phyloP scores from a whole-genome alignment of 306 rosid species.

The Glycine soja region DNA sequence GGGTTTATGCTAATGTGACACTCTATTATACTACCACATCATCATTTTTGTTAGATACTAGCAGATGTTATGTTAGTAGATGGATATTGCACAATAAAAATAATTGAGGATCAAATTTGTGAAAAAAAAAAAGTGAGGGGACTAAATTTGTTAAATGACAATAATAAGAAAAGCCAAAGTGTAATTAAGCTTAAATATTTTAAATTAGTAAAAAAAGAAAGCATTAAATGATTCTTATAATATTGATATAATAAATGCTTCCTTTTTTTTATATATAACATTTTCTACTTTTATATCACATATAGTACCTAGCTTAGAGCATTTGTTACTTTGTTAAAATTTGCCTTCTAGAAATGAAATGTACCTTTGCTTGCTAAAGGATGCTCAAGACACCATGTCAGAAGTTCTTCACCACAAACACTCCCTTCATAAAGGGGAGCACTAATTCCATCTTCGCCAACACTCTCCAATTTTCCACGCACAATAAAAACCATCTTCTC shows the following conservation, averaged over 20 bases:
- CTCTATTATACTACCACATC: too few species aligned
- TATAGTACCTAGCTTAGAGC: background rate
- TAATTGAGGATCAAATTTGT: background rate
- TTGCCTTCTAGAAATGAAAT: background rate
- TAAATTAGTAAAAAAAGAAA: background rate
- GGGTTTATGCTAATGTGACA: too few species aligned
- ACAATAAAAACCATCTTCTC: conserved; percentile 92
- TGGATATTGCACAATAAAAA: too few species aligned
- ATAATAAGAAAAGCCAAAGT: background rate
- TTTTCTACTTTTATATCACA: background rate
- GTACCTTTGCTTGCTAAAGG: conserved; percentile 76
- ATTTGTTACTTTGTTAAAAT: background rate
- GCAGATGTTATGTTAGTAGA: too few species aligned
- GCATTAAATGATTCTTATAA: background rate
- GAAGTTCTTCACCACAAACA: conserved; percentile 92
- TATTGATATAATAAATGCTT: background rate
- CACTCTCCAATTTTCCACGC: conserved; percentile 83
- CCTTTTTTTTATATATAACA: background rate
- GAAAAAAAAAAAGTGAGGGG: background rate
- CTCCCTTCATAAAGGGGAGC: conserved; percentile 75
- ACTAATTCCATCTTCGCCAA: conserved; percentile 68
- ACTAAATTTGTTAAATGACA: background rate
- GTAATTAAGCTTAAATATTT: background rate
- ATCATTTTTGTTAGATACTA: too few species aligned
- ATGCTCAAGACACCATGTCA: conserved; percentile 88